Base-by-base conservation (phyloP, 179 eudicot species). In the Heliamphora pulchella region DNA sequence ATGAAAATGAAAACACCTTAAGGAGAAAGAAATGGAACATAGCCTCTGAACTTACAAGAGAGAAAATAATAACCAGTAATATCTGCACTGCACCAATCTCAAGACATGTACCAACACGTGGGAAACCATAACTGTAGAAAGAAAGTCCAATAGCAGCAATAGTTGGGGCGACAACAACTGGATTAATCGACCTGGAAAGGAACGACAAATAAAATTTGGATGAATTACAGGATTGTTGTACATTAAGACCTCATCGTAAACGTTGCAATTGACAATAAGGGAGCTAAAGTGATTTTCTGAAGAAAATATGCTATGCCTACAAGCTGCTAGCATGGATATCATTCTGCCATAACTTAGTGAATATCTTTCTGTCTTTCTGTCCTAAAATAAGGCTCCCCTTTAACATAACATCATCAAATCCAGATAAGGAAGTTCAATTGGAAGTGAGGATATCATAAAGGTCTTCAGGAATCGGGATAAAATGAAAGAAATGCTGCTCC, bases 131-230 rank as follows among this genome's bases (percentile, higher is more conserved):
- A 85, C 97, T 92, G 81, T 92, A 96, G 81, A 96, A 96, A 41
- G 99, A 93, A 83, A 96, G 98, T 58, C 98, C 99, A 50, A 96
- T 97, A 63, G 97, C 98, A 72, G 99, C 99, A 82, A 94, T 87
- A 74, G 99, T 96, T 81, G 99, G 99, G 82, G 98, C 85, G 82
- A 96, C 98, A 82, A 96, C 99, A 81, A 96, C 99, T 44, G 99
- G 98, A 86, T 96, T 94, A 66, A 96, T 96, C 81, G 92, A 80
- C 90, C 99, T 95, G 83, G 64, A 84, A 58, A 4, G 10, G 11
- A 71, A 46, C 74, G 31, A 41, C 11, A 48, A 39, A 63, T 8
- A 31, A 50, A 43, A 9, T 63, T 57, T 51, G 54, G 72, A 71
- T 50, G 48, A 62, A 59, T 51, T 58, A 61, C 61, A 22, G 43